Percentiles rank a stretch among this genome's conserved stretches.
These are phyloP conservation scores for Moelleriella libera DNA, from an alignment of 2,329 filamentous ascomycete genomes.

Conservation along the genomic window DNA sequence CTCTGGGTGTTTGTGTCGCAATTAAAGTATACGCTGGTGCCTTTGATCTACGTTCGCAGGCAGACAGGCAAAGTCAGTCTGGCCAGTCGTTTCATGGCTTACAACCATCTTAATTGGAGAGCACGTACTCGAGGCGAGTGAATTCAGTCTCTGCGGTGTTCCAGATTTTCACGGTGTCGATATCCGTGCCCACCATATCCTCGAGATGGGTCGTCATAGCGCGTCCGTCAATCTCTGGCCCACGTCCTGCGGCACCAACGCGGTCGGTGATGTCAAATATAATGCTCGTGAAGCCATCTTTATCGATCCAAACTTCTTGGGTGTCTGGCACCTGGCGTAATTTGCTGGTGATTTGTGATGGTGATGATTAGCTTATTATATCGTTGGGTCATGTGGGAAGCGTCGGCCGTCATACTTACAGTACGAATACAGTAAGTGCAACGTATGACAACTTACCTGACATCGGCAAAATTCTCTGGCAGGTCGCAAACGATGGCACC, in stretches of 20 bases:
- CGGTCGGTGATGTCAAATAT: slow-evolving; percentile 86
- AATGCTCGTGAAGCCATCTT: slow-evolving; percentile 69
- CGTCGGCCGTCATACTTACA: background rate
- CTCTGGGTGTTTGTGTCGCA: slow-evolving; percentile 42
- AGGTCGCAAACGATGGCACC: slow-evolving; percentile 58
- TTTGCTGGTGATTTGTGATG: slow-evolving; percentile 30
- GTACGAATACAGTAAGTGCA: background rate
- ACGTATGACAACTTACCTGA: slow-evolving; percentile 39
- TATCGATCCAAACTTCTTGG: slow-evolving; percentile 85
- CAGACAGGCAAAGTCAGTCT: too few species aligned
- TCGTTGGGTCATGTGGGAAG: background rate
- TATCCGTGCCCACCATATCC: slow-evolving; percentile 52
- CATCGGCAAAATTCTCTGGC: slow-evolving; percentile 54
- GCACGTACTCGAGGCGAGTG: slow-evolving; percentile 35
- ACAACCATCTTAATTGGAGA: too few species aligned
- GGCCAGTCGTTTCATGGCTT: too few species aligned
- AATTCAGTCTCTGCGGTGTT: slow-evolving; percentile 48
- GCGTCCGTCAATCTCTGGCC: slow-evolving; percentile 50
- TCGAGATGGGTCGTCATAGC: slow-evolving; percentile 57
- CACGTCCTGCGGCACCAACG: slow-evolving; percentile 40
- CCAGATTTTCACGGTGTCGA: slow-evolving; percentile 51
- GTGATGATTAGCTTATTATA: background rate
- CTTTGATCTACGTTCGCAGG: slow-evolving; percentile 13
- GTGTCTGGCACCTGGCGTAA: slow-evolving; percentile 70
- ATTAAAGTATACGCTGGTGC: slow-evolving; percentile 56